Evolutionary conservation across 345 rosid genomes (phyloP), one percentile per base, ranked within the genome.

Genomic region (Turnera subulata): DNA sequence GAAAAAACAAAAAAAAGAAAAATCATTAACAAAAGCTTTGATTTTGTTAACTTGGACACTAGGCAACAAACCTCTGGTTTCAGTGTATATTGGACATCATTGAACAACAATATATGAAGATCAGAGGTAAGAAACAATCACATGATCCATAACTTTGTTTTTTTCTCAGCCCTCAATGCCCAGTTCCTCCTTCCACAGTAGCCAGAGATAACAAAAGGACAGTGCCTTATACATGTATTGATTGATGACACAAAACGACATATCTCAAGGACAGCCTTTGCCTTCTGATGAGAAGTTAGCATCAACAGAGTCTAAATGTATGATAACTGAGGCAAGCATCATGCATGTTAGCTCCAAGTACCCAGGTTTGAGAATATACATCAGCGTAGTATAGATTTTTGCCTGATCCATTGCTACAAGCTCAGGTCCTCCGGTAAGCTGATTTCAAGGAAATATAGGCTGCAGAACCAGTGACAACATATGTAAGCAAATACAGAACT

Each of bases 381-480:
- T 49, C 35, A 47, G 23, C 46, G 58, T 19, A 40, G 19, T 2
- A 9, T 15, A 29, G 38, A 19, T 25, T 25, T 29, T 29, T 29
- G 55, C 15, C 35, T 14, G 65, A 14, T 40, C 15, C 24, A 16
- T 13, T 4, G 57, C 72, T 80, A 88, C 78, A 68, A 73, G 78
- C 84, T 84, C 64, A 91, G 78, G 51, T 87, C 84, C 56, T 71
- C 68, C 0, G 94, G 97, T 56, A 91, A 76, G 77, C 91, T 88
- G 67, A 85, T 69, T 71, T 91, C 89, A 25, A 91, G 88, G 70
- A 88, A 73, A 72, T 88, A 88, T 53, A 91, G 74, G 75, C 96
- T 91, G 91, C 82, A 56, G 43, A 71, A 29, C 58, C 49, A 52
- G 18, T 32, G 43, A 15, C 1, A 5, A 32, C 21, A 45, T 0